phyloP scores from a whole-genome alignment of 1,284 basidiomycete genomes.

The Earliella scabrosa region DNA sequence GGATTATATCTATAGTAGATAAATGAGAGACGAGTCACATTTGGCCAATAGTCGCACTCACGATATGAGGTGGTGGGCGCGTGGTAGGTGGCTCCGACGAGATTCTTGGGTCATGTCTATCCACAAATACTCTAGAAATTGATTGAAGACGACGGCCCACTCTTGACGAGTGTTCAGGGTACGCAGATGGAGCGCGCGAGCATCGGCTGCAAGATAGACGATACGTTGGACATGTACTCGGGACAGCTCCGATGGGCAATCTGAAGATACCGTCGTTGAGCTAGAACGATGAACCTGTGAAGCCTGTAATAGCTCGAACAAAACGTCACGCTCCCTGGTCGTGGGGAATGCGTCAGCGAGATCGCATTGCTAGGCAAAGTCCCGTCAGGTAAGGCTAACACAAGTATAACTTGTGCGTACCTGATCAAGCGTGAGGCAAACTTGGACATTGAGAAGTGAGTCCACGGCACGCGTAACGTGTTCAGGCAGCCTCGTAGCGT shows the following conservation, averaged over 20 bases:
- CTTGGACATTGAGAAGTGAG: too few relatives aligned
- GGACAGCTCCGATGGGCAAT: neutral
- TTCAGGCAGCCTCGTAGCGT: too few relatives aligned
- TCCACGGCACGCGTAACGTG: too few relatives aligned
- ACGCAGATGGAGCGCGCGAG: neutral
- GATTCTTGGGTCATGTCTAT: neutral
- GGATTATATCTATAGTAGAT: neutral
- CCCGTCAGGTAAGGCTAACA: too few relatives aligned
- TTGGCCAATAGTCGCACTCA: neutral
- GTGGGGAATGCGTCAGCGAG: too few relatives aligned
- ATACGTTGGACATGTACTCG: neutral
- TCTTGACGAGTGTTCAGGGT: neutral
- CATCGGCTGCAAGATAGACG: neutral
- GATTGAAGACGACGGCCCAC: neutral
- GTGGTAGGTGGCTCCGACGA: neutral
- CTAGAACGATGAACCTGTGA: too few relatives aligned
- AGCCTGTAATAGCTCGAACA: too few relatives aligned
- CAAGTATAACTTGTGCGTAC: too few relatives aligned
- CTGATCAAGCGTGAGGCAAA: too few relatives aligned
- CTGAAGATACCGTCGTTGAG: too few relatives aligned
- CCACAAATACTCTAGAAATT: neutral
- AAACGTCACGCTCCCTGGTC: too few relatives aligned
- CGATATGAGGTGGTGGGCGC: neutral
- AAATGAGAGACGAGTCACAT: neutral
- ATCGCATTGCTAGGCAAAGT: too few relatives aligned